Evolutionary conservation across 1,139 yeast genomes (phyloP), one percentile per base, ranked within the genome.

Genomic region (Pichia sp.): DNA sequence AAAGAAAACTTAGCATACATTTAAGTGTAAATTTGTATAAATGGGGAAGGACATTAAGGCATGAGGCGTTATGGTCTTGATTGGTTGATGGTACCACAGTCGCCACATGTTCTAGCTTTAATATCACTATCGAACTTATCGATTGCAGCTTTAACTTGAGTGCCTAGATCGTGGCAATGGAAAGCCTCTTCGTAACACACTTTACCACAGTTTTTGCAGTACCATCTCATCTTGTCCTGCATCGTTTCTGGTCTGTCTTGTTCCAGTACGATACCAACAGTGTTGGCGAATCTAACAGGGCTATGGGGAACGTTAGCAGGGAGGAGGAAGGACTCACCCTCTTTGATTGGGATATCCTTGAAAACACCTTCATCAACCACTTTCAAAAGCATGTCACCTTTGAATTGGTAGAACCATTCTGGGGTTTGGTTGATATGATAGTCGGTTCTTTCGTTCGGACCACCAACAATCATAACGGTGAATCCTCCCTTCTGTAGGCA

Each of bases 351-450:
- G 38, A 92, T 78, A 63, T 89, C 96, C 62, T 75, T 80, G 71
- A 92, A 90, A 56, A 77, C 78, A 0, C 90, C 95, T 10, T 82
- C 85, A 62, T 90, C 97, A 1, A 90, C 96, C 1, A 92, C 96
- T 62, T 82, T 84, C 59, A 92, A 76, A 34, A 88, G 80, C 96
- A 92, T 90, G 38, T 77, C 75, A 1, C 97, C 97, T 70, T 89
- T 88, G 67, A 86, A 79, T 75, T 87, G 95, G 69, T 87, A 85
- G 70, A 92, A 92, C 80, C 90, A 92, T 66, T 90, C 97, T 0
- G 97, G 97, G 0, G 97, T 92, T 64, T 89, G 95, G 66, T 92
- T 92, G 53, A 92, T 81, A 67, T 92, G 98, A 69, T 89, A 92
- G 67, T 92, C 97, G 0, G 96, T 90, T 58, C 97, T 77, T 65